Evolutionary conservation across 192 early-diverging fungal genomes (phyloP).

Genomic region (Tieghemiomyces parasiticus): DNA sequence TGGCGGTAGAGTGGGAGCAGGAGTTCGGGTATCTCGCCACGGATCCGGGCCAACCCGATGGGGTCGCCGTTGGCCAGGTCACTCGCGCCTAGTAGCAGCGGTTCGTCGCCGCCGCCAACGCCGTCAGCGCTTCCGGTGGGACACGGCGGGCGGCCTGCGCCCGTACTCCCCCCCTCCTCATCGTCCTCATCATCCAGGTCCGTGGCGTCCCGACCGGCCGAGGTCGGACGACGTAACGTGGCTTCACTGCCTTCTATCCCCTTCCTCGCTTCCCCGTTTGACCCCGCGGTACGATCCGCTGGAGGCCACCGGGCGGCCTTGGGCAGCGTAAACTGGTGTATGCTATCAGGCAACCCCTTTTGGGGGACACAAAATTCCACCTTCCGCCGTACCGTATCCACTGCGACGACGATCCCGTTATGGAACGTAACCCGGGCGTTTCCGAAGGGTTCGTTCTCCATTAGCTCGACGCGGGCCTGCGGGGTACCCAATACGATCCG

Average conservation of each 20-base stretch:
- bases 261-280: too few species aligned
- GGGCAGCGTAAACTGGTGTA: constrained; percentile 21
- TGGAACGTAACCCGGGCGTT: constrained; percentile 49
- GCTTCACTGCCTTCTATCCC: too few species aligned
- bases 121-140: too few species aligned
- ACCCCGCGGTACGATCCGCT: too few species aligned
- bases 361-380: constrained; percentile 32
- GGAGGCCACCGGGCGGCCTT: too few species aligned
- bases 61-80: constrained; percentile 2
- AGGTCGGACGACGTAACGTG: too few species aligned
- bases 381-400: constrained; percentile 15
- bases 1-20: constrained; percentile 19
- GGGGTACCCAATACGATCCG: constrained; percentile 51
- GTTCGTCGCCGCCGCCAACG: too few species aligned
- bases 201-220: too few species aligned
- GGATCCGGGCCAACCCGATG: constrained; percentile 12
- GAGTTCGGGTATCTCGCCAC: constrained; percentile 18
- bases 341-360: constrained; percentile 26
- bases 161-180: too few species aligned
- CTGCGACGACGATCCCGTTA: constrained; percentile 38
- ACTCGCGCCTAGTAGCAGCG: too few species aligned
- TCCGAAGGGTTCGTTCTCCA: constrained; percentile 45
- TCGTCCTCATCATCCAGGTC: too few species aligned
- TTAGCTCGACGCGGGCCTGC: constrained; percentile 49
- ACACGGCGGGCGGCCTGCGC: too few species aligned